phyloP scores from a whole-genome alignment of 2,329 filamentous ascomycete species.

The Ophiostoma fasciatum region DNA sequence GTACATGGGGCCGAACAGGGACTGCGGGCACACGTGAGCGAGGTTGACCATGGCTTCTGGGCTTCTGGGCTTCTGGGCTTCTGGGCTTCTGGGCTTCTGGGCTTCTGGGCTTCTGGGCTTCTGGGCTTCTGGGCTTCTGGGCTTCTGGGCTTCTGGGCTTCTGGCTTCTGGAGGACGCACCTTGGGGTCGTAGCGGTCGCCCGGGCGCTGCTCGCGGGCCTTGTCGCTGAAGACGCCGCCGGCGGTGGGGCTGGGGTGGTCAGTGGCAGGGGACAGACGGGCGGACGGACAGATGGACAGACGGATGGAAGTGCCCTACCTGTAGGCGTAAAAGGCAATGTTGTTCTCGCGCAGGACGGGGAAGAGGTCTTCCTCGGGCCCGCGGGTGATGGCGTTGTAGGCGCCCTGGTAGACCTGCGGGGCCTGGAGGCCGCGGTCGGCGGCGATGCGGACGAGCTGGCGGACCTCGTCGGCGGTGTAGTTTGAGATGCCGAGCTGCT shows the following conservation, averaged over 20 bases:
- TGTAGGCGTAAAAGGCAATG: conserved; percentile 24
- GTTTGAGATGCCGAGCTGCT: conserved; percentile 25
- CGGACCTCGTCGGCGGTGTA: conserved; percentile 23
- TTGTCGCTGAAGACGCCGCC: conserved; percentile 12
- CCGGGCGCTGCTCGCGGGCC: no score
- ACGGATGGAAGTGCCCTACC: no score
- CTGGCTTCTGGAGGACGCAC: no score
- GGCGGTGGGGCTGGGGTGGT: conserved; percentile 11
- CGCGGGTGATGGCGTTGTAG: conserved; percentile 24
- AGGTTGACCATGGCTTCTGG: no score
- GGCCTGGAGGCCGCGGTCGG: conserved; percentile 19
- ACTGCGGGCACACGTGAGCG: no score
- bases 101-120: no score
- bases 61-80: no score
- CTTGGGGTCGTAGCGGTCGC: conserved; percentile 15
- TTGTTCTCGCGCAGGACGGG: conserved; percentile 20
- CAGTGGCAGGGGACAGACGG: no score
- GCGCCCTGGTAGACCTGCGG: conserved; percentile 25
- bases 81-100: no score
- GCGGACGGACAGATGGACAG: no score
- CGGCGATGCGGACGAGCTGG: conserved; percentile 20
- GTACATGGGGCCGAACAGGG: conserved; percentile 16
- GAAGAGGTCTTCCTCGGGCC: conserved; percentile 21
- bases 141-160: no score
- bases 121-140: no score